Base-by-base conservation (phyloP, 176 grass and related monocot species). In the Bolboschoenus planiculmis region DNA sequence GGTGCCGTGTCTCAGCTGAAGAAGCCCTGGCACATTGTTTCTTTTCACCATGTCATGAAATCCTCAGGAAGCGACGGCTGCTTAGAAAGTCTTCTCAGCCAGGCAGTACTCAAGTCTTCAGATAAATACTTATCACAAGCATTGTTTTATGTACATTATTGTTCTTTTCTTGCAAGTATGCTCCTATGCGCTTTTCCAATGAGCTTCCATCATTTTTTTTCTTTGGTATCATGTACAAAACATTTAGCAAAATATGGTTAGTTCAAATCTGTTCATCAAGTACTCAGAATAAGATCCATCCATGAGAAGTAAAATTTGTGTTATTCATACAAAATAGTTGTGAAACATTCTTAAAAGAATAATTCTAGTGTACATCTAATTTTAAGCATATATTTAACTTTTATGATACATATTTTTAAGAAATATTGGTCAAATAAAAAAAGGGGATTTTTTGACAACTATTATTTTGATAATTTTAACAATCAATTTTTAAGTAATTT, bases 1-100 rank as follows among this genome's bases (percentile, higher is more conserved):
- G 96, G 87, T 84, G 87, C 40, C 86, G 92, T 77, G 51, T 95
- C 87, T 90, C 86, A n/a, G 90, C 96, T 21, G 89, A 95, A 55
- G 96, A 98, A 58, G 90, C 92, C 44, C 80, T 95, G 1, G 77
- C 26, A 68, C 96, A 99, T 21, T 53, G 82, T 10, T 95, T 99
- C 80, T 95, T 99, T 79, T 39, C 40, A 47, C 62, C 84, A 1
- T 90, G 88, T 80, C 86, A 56, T 78, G 90, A 93, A 40, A 78
- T 42, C 60, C 36, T 93, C 7, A 88, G 71, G 37, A 90, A 85
- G 78, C 87, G 36, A 6, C 91, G 64, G 50, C 66, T 75, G 21
- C 53, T 31, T 30, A 89, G 82, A 65, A 88, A 37, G 48, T 72
- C 84, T 34, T 56, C 70, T 10, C 67, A 51, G 78, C 85, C 86